Percentiles rank a stretch among this genome's conserved stretches.
These are phyloP conservation scores for Ilex asprella DNA, from an alignment of 257 asterid genomes.

Conservation along the genomic window DNA sequence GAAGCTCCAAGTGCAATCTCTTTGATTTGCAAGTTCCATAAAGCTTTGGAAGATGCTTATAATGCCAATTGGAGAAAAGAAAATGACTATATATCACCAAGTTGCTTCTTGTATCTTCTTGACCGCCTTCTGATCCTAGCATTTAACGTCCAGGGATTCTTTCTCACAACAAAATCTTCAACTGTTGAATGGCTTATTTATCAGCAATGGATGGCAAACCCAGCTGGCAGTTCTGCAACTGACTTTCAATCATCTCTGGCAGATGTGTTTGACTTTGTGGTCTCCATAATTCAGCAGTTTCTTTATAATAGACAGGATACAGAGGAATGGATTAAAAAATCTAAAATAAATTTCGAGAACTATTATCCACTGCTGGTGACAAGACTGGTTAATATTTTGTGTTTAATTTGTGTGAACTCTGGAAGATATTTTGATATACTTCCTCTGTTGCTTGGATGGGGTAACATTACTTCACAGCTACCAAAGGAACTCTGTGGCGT, in stretches of 20 bases:
- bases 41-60: conserved; percentile 42
- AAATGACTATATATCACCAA: conserved; percentile 39
- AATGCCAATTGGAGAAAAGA: conserved; percentile 19
- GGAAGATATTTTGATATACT: conserved; percentile 15
- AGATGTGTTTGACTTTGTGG: conserved; percentile 10
- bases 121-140: conserved; percentile 42
- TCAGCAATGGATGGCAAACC: conserved; percentile 17
- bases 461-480: conserved; percentile 16
- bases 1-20: neutral
- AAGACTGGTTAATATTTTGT: conserved; percentile 38
- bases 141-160: conserved; percentile 26
- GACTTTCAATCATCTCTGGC: neutral
- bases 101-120: conserved; percentile 50
- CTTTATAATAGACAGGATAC: conserved; percentile 5
- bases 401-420: conserved; percentile 38
- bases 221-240: neutral
- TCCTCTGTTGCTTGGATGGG: conserved; percentile 1
- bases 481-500: conserved; percentile 29
- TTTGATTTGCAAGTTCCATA: conserved; percentile 15
- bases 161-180: conserved; percentile 40
- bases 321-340: conserved; percentile 26
- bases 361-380: conserved; percentile 31
- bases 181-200: conserved; percentile 34
- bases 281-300: conserved; percentile 14
- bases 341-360: neutral